phyloP scores from a whole-genome alignment of 2,329 filamentous ascomycete species.

The Aureobasidium sp. region DNA sequence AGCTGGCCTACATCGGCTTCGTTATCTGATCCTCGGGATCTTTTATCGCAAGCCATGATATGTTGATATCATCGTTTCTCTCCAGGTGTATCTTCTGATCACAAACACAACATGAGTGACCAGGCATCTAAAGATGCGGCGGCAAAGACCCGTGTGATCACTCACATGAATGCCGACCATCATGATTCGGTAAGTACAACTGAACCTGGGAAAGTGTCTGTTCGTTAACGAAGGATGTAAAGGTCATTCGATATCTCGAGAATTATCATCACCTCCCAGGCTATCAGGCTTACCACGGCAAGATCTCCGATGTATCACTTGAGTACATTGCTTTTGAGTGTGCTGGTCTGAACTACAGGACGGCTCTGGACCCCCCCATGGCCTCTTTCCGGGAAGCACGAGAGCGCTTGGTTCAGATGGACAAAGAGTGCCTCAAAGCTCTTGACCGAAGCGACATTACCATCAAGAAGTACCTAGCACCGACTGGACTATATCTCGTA shows the following conservation, averaged over 20 bases:
- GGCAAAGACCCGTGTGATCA: conserved; percentile 55
- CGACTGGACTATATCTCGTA: conserved; percentile 42
- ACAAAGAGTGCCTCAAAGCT: conserved; percentile 47
- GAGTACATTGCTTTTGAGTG: conserved; percentile 52
- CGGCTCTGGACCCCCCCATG: conserved; percentile 65
- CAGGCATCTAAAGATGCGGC: conserved; percentile 35
- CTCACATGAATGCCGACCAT: conserved; percentile 85
- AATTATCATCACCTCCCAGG: conserved; percentile 55
- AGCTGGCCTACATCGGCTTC: not conserved
- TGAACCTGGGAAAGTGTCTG: not conserved
- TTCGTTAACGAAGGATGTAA: not conserved
- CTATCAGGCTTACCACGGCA: conserved; percentile 46
- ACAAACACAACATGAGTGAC: conserved; percentile 12
- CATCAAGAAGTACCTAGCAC: conserved; percentile 44
- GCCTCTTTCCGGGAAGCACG: conserved; percentile 58
- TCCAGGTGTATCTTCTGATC: not conserved
- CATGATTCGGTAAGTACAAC: conserved; percentile 46
- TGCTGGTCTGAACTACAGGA: conserved; percentile 39
- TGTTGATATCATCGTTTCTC: not conserved
- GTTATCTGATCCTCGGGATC: conserved; percentile 1
- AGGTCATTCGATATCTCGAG: conserved; percentile 65
- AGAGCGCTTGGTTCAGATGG: conserved; percentile 64
- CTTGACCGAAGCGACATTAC: conserved; percentile 53
- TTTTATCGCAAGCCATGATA: not conserved
- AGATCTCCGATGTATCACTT: conserved; percentile 58